These are phyloP conservation scores for Obelidium mucronatum DNA, from an alignment of 192 early-diverging fungal species.

Conservation along the genomic window DNA sequence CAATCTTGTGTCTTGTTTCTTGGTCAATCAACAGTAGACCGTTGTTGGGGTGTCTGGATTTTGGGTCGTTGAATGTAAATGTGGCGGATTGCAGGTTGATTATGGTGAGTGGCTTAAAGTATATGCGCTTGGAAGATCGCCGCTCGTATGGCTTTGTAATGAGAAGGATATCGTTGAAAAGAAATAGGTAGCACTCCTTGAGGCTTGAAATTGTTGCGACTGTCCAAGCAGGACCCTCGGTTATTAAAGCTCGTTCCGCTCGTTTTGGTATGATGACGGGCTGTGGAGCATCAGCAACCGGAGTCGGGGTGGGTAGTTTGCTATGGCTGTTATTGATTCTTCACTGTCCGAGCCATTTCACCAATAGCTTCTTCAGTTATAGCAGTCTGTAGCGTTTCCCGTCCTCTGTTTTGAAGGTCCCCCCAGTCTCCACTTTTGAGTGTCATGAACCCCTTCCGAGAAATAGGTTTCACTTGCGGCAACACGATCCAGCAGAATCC, in stretches of 20 bases:
- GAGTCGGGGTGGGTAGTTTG: background rate
- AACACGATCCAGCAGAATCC: background rate
- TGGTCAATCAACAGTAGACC: conserved; percentile 14
- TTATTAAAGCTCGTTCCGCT: background rate
- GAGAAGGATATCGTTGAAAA: conserved; percentile 17
- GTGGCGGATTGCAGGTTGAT: background rate
- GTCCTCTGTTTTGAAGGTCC: background rate
- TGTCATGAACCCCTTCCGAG: no score
- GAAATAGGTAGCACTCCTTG: conserved; percentile 31
- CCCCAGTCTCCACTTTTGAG: no score
- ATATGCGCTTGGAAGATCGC: conserved; percentile 19
- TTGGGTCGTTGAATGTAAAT: conserved; percentile 29
- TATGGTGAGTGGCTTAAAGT: conserved; percentile 11
- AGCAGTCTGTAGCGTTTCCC: background rate
- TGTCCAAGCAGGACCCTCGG: conserved; percentile 27
- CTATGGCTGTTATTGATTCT: background rate
- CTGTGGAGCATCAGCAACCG: background rate
- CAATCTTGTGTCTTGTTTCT: conserved; percentile 23
- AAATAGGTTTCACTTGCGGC: no score
- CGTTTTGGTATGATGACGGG: background rate
- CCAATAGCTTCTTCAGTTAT: background rate
- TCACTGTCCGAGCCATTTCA: background rate
- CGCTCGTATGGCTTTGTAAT: conserved; percentile 31
- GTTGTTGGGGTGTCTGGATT: conserved; percentile 6
- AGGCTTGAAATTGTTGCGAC: conserved; percentile 19